phyloP scores from a whole-genome alignment of 495 filamentous ascomycete species.

The Penicillium silybi region DNA sequence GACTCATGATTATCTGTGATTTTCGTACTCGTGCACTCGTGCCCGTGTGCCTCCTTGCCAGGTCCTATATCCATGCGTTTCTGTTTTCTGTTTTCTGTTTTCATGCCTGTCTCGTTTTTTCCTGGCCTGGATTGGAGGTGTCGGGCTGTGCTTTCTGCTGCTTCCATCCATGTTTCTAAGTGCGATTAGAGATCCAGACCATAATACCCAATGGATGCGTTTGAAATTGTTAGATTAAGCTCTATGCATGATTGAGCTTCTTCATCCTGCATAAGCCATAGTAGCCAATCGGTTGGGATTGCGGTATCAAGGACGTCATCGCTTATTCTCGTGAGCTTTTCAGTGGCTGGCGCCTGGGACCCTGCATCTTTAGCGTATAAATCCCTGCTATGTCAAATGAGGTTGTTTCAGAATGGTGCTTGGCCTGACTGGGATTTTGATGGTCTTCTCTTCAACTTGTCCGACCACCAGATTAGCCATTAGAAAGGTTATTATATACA shows the following conservation, averaged over 20 bases:
- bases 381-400: no score
- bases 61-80: slow-evolving; percentile 24
- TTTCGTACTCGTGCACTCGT: slow-evolving; percentile 8
- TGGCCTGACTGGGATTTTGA: no score
- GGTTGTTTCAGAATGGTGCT: no score
- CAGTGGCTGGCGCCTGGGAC: no score
- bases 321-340: no score
- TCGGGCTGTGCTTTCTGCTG: slow-evolving; percentile 4
- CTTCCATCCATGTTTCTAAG: slow-evolving; percentile 2
- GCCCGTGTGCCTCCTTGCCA: slow-evolving; percentile 6
- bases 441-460: no score
- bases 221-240: slow-evolving; percentile 2
- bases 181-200: slow-evolving; percentile 14
- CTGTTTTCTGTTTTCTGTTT: background rate
- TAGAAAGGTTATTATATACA: no score
- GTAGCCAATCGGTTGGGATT: no score
- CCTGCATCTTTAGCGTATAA: no score
- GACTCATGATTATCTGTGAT: slow-evolving; percentile 20
- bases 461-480: slow-evolving; percentile 10
- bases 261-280: background rate
- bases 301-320: no score
- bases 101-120: slow-evolving; percentile 3
- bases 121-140: slow-evolving; percentile 6
- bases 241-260: background rate
- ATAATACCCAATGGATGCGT: slow-evolving; percentile 22